Evolutionary conservation across 805 yeast genomes (phyloP), one percentile per base, ranked within the genome.

Genomic region (Candida endomychidarum): DNA sequence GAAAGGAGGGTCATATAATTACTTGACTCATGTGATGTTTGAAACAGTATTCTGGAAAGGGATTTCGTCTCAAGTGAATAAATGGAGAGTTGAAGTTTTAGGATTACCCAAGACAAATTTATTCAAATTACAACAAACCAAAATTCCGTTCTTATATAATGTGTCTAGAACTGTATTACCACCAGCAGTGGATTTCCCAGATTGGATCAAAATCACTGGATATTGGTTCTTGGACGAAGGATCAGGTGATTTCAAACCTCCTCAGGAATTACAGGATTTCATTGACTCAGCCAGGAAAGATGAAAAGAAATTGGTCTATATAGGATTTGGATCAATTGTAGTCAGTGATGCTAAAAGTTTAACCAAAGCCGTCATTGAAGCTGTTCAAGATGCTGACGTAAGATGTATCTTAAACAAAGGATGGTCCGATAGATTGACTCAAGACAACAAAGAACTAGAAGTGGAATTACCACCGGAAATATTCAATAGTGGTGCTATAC

Each of bases 271-370:
- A 28, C 46, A 61, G 0, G 65, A 67, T 5, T 91, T 91, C 52
- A 78, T 91, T 31, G 52, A 63, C 10, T 58, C 65, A 35, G 96
- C 97, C 0, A 65, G 72, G 34, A 52, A 54, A 1, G 81, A 78
- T 35, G 65, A 67, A 1, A 84, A 83, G 58, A 86, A 85, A 54
- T 51, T 91, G 20, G 95, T 89, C 0, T 91, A 91, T 58, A 85
- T 91, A 56, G 98, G 98, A 0, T 91, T 91, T 65, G 98, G 98
- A 0, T 88, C 96, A 0, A 91, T 91, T 58, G 96, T 91, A 5
- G 97, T 91, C 2, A 72, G 81, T 3, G 81, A 91, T 57, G 90
- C 97, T 1, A 74, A 70, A 33, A 83, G 80, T 39, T 72, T 91
- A 61, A 88, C 96, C 1, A 62, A 72, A 47, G 86, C 96, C 0